Percentiles rank a stretch among this genome's conserved stretches.
Conservation (phyloP, 1,284 basidiomycete species). For the Calocybe gambosa region DNA sequence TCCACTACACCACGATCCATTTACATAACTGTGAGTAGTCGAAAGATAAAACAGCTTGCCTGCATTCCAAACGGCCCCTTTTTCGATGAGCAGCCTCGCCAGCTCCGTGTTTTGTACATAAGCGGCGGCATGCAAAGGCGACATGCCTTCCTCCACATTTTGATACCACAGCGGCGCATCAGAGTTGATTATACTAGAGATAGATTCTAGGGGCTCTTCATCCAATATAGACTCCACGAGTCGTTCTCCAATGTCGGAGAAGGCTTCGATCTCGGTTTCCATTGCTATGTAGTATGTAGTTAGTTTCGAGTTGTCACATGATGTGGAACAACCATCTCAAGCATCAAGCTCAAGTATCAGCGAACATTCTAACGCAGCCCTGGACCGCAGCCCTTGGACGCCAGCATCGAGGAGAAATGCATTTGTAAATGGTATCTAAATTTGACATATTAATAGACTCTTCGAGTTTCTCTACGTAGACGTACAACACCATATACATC, state of each 20-base stretch:
- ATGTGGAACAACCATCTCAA: no score
- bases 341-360: no score
- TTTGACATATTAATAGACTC: background rate
- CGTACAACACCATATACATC: background rate
- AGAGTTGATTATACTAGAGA: conserved; percentile 54
- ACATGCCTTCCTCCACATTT: conserved; percentile 76
- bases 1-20: conserved; percentile 53
- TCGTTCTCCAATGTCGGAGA: conserved; percentile 46
- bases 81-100: conserved; percentile 63
- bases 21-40: background rate
- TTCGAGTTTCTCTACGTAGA: background rate
- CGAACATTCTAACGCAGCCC: no score
- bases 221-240: conserved; percentile 57
- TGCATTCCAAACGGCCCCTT: conserved; percentile 91
- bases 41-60: conserved; percentile 36
- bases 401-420: no score
- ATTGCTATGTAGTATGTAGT: background rate
- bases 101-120: conserved; percentile 63
- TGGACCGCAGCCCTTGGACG: no score
- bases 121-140: conserved; percentile 85
- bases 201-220: conserved; percentile 38
- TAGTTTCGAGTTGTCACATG: background rate
- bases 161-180: conserved; percentile 92
- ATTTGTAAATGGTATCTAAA: background rate
- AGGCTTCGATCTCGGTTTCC: conserved; percentile 35